phyloP scores from a whole-genome alignment of 192 early-diverging fungal species.

The Coemansia sp. region DNA sequence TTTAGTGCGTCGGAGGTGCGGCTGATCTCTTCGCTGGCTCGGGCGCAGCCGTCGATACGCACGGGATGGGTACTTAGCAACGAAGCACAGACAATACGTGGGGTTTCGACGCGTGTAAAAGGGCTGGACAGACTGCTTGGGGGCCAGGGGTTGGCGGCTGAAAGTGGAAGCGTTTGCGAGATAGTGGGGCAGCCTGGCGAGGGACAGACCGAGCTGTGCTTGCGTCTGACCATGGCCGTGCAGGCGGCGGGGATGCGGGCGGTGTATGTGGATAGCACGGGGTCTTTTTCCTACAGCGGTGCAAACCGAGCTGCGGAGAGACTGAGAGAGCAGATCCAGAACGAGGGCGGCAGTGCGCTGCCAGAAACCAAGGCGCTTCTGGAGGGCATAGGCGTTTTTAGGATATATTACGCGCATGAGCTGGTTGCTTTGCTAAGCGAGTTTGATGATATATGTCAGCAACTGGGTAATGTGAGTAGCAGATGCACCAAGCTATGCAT shows the following conservation, averaged over 20 bases:
- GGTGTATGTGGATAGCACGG: conserved; percentile 2
- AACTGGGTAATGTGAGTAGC: background rate
- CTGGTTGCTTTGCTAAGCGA: conserved; percentile 19
- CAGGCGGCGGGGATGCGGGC: background rate
- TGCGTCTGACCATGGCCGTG: background rate
- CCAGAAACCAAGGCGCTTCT: background rate
- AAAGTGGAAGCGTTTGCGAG: background rate
- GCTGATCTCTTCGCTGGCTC: background rate
- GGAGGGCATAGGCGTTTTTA: conserved; percentile 18
- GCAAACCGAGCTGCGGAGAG: background rate
- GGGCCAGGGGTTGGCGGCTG: background rate
- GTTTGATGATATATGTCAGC: conserved; percentile 16
- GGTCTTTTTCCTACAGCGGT: background rate
- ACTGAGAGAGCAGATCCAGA: background rate
- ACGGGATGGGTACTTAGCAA: background rate
- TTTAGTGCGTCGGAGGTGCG: background rate
- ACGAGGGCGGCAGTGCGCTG: background rate
- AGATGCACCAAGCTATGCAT: background rate
- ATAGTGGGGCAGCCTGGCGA: conserved; percentile 1
- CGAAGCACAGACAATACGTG: background rate
- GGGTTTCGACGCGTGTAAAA: background rate
- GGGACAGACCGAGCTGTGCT: background rate
- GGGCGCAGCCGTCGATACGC: background rate
- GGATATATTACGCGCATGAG: conserved; percentile 33
- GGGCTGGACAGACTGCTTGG: background rate